Percentiles rank a stretch among this genome's conserved stretches.
phyloP scores from a whole-genome alignment of 2,329 filamentous ascomycete species.

The Periconia macrospinosa region DNA sequence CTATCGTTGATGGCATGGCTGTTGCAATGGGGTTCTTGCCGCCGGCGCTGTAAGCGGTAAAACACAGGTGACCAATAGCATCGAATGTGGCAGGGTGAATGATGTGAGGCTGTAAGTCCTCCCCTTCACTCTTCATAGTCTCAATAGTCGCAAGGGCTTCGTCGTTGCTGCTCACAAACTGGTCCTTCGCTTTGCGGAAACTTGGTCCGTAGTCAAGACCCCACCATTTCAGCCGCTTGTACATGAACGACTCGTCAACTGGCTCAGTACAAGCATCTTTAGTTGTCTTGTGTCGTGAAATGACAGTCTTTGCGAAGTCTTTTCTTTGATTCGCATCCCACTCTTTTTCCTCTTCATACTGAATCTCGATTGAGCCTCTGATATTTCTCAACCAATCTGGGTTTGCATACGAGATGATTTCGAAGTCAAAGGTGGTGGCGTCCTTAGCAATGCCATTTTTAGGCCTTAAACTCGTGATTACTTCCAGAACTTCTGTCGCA shows the following conservation, averaged over 20 bases:
- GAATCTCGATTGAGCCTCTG: neutral
- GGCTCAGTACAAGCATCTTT: neutral
- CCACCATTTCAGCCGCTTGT: neutral
- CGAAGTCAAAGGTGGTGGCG: neutral
- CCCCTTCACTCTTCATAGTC: neutral
- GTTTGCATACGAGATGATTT: neutral
- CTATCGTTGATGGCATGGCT: neutral
- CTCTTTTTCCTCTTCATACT: neutral
- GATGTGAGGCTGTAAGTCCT: constrained; percentile 1
- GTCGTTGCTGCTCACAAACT: neutral
- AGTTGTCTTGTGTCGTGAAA: neutral
- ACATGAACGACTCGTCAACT: neutral
- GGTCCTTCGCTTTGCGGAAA: neutral
- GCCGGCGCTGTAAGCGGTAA: neutral
- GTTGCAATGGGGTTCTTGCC: neutral
- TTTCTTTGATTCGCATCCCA: neutral
- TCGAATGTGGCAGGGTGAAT: constrained; percentile 5
- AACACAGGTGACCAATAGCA: neutral
- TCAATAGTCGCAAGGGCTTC: neutral
- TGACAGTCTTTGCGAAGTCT: neutral
- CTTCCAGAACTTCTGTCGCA: neutral
- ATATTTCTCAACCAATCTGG: neutral
- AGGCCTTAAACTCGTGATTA: neutral
- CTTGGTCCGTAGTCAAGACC: neutral
- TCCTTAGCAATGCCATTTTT: neutral